These are phyloP conservation scores for Ulota crispa DNA, from an alignment of 225 moss, liverwort and hornwort genomes.

Conservation along the genomic window DNA sequence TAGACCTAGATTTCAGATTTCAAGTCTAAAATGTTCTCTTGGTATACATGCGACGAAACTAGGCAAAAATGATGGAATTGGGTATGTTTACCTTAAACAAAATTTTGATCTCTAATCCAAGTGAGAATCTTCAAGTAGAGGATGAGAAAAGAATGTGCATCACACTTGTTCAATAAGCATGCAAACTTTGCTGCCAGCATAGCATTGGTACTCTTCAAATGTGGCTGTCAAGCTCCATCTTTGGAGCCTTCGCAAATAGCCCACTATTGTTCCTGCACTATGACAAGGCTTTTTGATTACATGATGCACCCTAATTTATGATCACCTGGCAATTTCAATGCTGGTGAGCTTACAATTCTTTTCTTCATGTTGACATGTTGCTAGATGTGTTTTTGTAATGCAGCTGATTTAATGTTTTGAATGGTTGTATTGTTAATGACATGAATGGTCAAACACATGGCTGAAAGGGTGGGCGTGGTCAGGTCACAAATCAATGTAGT, in stretches of 20 bases:
- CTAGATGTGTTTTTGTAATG: background rate
- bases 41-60: no score
- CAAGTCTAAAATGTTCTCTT: no score
- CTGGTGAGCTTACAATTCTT: background rate
- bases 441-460: background rate
- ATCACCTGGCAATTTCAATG: background rate
- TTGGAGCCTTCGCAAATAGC: constrained; percentile 63
- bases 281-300: constrained; percentile 13
- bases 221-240: constrained; percentile 67
- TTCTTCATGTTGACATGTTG: background rate
- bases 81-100: no score
- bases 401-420: no score
- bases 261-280: constrained; percentile 59
- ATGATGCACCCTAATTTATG: background rate
- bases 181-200: constrained; percentile 64
- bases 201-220: constrained; percentile 66
- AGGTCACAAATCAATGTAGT: constrained; percentile 64
- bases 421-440: background rate
- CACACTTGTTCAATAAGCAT: constrained; percentile 64
- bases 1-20: no score
- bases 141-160: constrained; percentile 15
- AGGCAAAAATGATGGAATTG: no score
- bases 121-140: constrained; percentile 11
- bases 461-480: background rate
- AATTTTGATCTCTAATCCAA: background rate